Conservation (phyloP, 495 filamentous ascomycete genomes). For the Extremus antarcticus region DNA sequence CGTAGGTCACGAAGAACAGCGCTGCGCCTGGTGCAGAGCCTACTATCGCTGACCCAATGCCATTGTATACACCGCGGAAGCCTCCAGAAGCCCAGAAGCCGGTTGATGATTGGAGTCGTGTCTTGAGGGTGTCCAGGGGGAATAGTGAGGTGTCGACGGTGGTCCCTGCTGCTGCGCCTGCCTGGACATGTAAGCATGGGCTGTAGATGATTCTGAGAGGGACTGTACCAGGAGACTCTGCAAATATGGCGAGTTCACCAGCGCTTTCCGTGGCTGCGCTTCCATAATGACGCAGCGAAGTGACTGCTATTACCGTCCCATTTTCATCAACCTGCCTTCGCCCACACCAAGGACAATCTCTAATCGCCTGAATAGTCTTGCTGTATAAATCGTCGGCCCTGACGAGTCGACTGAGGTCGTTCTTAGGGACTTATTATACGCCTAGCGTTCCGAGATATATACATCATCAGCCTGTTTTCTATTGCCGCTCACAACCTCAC, state of each 20-base stretch:
- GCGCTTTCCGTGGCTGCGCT: not conserved
- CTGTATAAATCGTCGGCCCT: no score
- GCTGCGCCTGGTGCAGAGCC: constrained; percentile 97
- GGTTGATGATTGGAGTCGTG: constrained; percentile 71
- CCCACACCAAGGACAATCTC: no score
- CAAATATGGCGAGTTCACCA: constrained; percentile 35
- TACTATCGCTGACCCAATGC: constrained; percentile 60
- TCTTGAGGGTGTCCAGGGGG: constrained; percentile 37
- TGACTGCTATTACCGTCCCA: not conserved
- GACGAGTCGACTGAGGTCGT: not conserved
- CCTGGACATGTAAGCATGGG: constrained; percentile 20
- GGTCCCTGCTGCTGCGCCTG: constrained; percentile 34
- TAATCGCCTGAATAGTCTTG: no score
- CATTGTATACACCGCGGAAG: constrained; percentile 61
- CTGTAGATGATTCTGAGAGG: constrained; percentile 1
- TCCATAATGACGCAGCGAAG: not conserved
- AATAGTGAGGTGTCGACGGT: constrained; percentile 35
- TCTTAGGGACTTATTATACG: no score
- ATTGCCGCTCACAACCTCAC: no score
- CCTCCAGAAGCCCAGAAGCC: constrained; percentile 70
- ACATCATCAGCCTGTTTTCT: no score
- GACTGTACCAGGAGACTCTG: constrained; percentile 36
- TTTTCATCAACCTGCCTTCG: not conserved
- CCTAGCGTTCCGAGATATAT: no score
- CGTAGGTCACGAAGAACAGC: constrained; percentile 97